A percentile compares a stretch with the other conserved stretches of the same genome.
Conservation (phyloP, 2,329 filamentous ascomycete species). For the Pseudogymnoascus sp. region DNA sequence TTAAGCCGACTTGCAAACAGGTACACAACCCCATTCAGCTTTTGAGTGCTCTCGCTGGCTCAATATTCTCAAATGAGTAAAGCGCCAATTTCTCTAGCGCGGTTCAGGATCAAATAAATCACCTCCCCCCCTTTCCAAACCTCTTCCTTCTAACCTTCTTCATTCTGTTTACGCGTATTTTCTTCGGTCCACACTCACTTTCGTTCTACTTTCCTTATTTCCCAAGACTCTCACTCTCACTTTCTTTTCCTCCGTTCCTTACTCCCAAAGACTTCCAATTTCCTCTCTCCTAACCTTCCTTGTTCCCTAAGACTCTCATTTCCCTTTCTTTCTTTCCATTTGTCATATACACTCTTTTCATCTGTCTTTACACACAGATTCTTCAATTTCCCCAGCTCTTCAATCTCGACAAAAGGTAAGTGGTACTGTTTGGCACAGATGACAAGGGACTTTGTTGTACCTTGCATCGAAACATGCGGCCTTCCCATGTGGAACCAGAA, state of each 20-base stretch:
- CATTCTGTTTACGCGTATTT: not conserved
- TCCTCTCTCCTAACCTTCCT: not conserved
- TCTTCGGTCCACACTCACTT: not conserved
- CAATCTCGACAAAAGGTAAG: not conserved
- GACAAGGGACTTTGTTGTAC: not conserved
- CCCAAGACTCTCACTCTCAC: not conserved
- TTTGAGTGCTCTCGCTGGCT: not conserved
- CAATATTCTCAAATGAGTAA: not conserved
- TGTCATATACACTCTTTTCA: slow-evolving; percentile 3
- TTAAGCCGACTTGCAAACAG: not conserved
- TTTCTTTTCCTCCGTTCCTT: not conserved
- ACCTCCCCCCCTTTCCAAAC: not conserved
- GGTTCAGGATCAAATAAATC: not conserved
- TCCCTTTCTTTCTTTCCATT: not conserved
- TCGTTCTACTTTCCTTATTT: not conserved
- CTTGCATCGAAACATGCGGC: not conserved
- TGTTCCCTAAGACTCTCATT: not conserved
- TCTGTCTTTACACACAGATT: not conserved
- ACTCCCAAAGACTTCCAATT: not conserved
- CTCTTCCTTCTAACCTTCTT: not conserved
- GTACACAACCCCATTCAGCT: not conserved
- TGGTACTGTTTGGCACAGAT: not conserved
- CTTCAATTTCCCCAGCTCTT: not conserved
- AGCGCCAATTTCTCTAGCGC: not conserved
- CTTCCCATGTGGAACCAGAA: not conserved